Percentiles rank a stretch among this genome's conserved stretches.
Conservation (phyloP, 345 rosid species). For the Trapa incisa region DNA sequence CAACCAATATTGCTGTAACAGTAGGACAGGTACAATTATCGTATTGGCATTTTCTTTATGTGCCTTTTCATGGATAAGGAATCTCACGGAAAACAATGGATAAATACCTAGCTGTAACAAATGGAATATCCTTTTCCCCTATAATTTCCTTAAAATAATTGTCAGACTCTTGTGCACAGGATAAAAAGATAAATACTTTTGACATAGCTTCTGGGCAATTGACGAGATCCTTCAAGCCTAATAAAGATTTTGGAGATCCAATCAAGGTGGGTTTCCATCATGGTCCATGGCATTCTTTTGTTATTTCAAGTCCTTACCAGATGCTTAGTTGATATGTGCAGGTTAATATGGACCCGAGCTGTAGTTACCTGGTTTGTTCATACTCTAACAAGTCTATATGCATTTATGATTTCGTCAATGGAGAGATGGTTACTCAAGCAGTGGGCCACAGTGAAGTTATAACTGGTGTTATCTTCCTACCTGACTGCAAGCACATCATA, state of each 20-base stretch:
- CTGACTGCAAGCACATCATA: conserved; percentile 73
- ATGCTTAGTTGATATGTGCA: conserved; percentile 18
- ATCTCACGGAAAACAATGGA: neutral
- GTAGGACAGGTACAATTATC: conserved; percentile 58
- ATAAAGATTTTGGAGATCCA: conserved; percentile 65
- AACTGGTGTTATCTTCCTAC: conserved; percentile 70
- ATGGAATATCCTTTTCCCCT: neutral
- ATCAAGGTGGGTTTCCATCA: conserved; percentile 39
- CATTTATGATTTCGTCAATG: conserved; percentile 43
- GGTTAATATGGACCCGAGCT: conserved; percentile 74
- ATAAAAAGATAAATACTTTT: conserved; percentile 65
- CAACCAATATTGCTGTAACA: conserved; percentile 46
- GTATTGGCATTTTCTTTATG: conserved; percentile 3
- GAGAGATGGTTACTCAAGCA: conserved; percentile 60
- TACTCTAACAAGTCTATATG: conserved; percentile 66
- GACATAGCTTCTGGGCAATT: conserved; percentile 52
- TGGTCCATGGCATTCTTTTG: conserved; percentile 4
- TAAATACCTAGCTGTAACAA: neutral
- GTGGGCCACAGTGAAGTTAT: conserved; percentile 66
- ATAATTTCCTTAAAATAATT: neutral
- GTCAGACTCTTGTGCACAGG: conserved; percentile 20
- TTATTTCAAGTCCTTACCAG: conserved; percentile 13
- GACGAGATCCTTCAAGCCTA: conserved; percentile 57
- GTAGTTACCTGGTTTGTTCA: conserved; percentile 58
- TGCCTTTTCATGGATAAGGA: neutral